Base-by-base conservation (phyloP, 768 basidiomycete genomes). In the Suillus americanus region DNA sequence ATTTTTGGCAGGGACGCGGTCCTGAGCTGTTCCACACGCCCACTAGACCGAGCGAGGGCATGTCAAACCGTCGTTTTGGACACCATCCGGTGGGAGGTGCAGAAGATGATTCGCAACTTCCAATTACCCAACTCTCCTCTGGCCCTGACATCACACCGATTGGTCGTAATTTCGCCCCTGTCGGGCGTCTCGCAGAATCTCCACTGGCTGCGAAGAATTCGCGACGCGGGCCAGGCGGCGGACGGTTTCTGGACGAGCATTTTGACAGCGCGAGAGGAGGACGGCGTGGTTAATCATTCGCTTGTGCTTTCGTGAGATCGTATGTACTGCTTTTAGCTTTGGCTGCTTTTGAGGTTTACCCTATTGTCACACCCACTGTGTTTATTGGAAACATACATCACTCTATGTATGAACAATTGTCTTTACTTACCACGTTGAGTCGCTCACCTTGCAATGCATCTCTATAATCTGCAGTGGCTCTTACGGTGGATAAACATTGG, bases 21-120 rank as follows among this genome's bases (percentile, higher is more conserved):
- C 79, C 77, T 59, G 79, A 80, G 8, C 63, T 82, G 60, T 85
- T 85, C 73, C 84, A 85, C 56, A 88, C 87, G 10, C 88, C 87
- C 50, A 81, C 81, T 16, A 79, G 75, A 65, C 68, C 74, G 3
- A 72, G 65, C 20, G 72, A 69, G 48, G 72, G 71, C 63, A 69
- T 48, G 28, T 61, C 64, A 43, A 70, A 66, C 41, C 68, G 65
- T 57, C 64, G 30, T 23, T 65, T 54, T 46, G 63, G 30, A 62
- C 67, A 60, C 9, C 62, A 65, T 60, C 70, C 65, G 40, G 66
- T 59, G 33, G 69, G 66, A 68, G 65, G 64, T 61, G 72, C 68
- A 35, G 75, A 70, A 55, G 71, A 67, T 37, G 73, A 68, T 66
- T 41, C 40, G 63, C 62, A 35, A 45, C 67, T 37, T 69, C 62